Conservation (phyloP, 139 green algal species). For the Closterium sp. region DNA sequence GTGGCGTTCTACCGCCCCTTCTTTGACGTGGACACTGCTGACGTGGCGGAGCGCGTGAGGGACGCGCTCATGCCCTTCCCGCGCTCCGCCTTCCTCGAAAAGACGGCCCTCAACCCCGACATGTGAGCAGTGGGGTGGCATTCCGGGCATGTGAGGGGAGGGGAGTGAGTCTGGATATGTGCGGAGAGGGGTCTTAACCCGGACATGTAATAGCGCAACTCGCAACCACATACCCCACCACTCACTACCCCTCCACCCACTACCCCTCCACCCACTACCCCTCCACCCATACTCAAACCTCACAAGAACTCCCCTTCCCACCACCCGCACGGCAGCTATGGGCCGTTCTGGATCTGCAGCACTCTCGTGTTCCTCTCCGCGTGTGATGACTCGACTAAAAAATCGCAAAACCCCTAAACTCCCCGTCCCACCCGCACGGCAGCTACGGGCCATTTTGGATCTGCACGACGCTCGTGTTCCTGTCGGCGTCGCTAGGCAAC, state of each 20-base stretch:
- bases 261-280: too few relatives aligned
- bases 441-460: slow-evolving; percentile 64
- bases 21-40: slow-evolving; percentile 52
- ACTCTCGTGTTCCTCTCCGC: slow-evolving; percentile 57
- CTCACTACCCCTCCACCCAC: neutral
- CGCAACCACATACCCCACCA: too few relatives aligned
- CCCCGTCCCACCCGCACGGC: neutral
- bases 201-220: too few relatives aligned
- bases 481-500: slow-evolving; percentile 45
- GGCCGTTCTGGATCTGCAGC: slow-evolving; percentile 60
- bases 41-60: slow-evolving; percentile 39
- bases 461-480: slow-evolving; percentile 60
- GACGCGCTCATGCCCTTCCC: slow-evolving; percentile 38
- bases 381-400: too few relatives aligned
- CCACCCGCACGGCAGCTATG: slow-evolving; percentile 47
- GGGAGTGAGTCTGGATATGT: too few relatives aligned
- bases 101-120: slow-evolving; percentile 41
- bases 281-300: neutral
- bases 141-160: too few relatives aligned
- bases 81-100: slow-evolving; percentile 42
- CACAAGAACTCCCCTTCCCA: neutral
- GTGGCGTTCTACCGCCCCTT: slow-evolving; percentile 45
- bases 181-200: too few relatives aligned
- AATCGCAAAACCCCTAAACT: too few relatives aligned
- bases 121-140: slow-evolving; percentile 24